Percentiles rank a stretch among this genome's conserved stretches.
Conservation (phyloP, 73 alveolate genomes). For the Paramecium octaurelia region DNA sequence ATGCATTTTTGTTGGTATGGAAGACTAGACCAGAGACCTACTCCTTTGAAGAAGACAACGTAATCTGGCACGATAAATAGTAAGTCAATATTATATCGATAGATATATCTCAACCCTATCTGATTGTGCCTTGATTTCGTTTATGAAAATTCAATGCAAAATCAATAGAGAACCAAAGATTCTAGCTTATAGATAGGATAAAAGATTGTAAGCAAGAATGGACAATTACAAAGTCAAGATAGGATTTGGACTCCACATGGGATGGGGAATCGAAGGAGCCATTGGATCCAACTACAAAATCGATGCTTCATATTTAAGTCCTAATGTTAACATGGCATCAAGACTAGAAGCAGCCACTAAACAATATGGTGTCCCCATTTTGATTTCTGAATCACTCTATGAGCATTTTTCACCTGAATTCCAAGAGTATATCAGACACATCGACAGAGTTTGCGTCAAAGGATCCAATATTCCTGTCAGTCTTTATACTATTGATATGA, state of each 20-base stretch:
- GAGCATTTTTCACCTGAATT: constrained; percentile 37
- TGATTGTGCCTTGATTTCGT: constrained; percentile 89
- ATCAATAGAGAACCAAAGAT: constrained; percentile 81
- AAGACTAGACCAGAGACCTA: constrained; percentile 77
- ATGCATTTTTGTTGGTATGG: constrained; percentile 97
- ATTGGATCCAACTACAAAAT: constrained; percentile 68
- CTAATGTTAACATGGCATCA: constrained; percentile 68
- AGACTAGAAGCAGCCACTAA: constrained; percentile 71
- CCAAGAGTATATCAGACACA: constrained; percentile 38
- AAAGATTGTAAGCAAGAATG: constrained; percentile 23
- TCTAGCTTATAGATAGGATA: constrained; percentile 49
- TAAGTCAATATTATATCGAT: neutral
- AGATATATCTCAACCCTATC: constrained; percentile 70
- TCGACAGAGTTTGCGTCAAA: constrained; percentile 49
- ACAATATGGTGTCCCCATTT: constrained; percentile 63
- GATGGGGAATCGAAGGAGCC: constrained; percentile 75
- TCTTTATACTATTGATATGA: constrained; percentile 53
- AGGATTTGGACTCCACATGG: constrained; percentile 70
- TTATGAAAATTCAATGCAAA: constrained; percentile 79
- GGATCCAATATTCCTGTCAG: constrained; percentile 37
- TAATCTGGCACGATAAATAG: constrained; percentile 64
- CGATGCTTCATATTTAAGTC: constrained; percentile 73
- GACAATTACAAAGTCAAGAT: constrained; percentile 61
- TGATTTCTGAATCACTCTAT: constrained; percentile 56
- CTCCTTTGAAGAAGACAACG: constrained; percentile 70